A percentile compares a stretch with the other conserved stretches of the same genome.
These are phyloP conservation scores for Aeschynomene evenia DNA, from an alignment of 306 rosid species.

Conservation along the genomic window DNA sequence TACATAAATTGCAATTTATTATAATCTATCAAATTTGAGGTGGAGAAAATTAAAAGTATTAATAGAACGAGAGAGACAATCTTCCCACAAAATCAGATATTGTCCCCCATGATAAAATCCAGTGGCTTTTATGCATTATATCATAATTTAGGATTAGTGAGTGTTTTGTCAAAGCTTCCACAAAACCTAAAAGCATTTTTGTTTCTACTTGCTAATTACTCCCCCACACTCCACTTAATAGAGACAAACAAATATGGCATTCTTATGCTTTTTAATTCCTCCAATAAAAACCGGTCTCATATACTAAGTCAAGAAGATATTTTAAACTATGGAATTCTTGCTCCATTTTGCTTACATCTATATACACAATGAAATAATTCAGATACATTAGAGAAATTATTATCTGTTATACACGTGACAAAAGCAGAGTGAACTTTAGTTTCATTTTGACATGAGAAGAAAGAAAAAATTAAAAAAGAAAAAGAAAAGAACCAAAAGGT, in stretches of 20 bases:
- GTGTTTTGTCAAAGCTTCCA: constrained; percentile 49
- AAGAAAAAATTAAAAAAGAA: constrained; percentile 13
- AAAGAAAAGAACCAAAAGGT: constrained; percentile 53
- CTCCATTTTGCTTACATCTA: constrained; percentile 22
- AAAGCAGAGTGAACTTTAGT: constrained; percentile 52
- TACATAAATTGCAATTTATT: constrained; percentile 39
- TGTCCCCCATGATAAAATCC: constrained; percentile 72
- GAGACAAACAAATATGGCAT: constrained; percentile 28
- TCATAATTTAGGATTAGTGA: constrained; percentile 38
- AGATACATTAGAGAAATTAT: constrained; percentile 25
- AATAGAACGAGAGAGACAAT: constrained; percentile 51
- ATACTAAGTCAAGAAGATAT: constrained; percentile 2
- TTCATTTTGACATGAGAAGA: constrained; percentile 33
- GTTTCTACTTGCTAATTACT: not conserved
- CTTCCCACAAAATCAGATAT: constrained; percentile 71
- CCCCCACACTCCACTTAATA: constrained; percentile 24
- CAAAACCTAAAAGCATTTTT: constrained; percentile 37
- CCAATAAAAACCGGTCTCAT: constrained; percentile 20
- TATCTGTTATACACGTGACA: constrained; percentile 56
- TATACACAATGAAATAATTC: constrained; percentile 24
- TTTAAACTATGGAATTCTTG: not conserved
- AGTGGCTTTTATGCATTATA: constrained; percentile 42
- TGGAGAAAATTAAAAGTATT: constrained; percentile 26
- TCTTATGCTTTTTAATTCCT: constrained; percentile 19
- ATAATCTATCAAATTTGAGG: constrained; percentile 48